Percentiles rank a stretch among this genome's conserved stretches.
These are phyloP conservation scores for Puccinia coronata DNA, from an alignment of 1,284 basidiomycete genomes.

Conservation along the genomic window DNA sequence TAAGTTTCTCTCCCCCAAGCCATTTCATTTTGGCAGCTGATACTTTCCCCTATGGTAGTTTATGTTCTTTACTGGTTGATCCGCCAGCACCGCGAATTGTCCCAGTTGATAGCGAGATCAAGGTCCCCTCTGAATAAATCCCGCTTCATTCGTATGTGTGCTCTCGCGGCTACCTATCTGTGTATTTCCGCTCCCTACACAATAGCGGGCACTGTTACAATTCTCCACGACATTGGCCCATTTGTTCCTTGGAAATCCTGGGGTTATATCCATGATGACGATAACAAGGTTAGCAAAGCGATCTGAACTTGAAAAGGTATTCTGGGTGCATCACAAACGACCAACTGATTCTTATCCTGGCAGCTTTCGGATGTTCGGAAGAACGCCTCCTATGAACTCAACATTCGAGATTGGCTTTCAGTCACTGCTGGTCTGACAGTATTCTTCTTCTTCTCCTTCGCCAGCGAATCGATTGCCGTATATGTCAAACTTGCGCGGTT, in stretches of 20 bases:
- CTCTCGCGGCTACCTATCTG: slow-evolving; percentile 30
- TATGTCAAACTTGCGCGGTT: slow-evolving; percentile 13
- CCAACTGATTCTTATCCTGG: background rate
- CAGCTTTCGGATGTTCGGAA: slow-evolving; percentile 13
- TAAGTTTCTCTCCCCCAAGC: background rate
- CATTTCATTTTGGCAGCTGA: background rate
- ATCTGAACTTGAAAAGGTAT: background rate
- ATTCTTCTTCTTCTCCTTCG: slow-evolving; percentile 45
- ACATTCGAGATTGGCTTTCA: slow-evolving; percentile 25
- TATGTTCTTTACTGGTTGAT: slow-evolving; percentile 47
- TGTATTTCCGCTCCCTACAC: slow-evolving; percentile 37
- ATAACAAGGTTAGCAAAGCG: slow-evolving; percentile 22
- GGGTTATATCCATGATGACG: slow-evolving; percentile 26
- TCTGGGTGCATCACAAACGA: background rate
- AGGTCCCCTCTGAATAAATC: slow-evolving; percentile 21
- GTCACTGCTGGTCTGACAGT: slow-evolving; percentile 29
- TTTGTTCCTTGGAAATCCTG: slow-evolving; percentile 44
- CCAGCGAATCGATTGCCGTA: slow-evolving; percentile 33
- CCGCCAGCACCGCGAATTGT: slow-evolving; percentile 31
- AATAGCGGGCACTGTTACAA: slow-evolving; percentile 12
- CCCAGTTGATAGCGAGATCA: slow-evolving; percentile 26
- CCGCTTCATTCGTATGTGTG: slow-evolving; percentile 43
- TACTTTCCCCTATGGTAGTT: background rate
- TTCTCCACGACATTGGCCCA: slow-evolving; percentile 23
- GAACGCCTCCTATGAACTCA: slow-evolving; percentile 28